These are phyloP conservation scores for Fusarium anthophilum DNA, from an alignment of 2,329 filamentous ascomycete genomes.

Conservation along the genomic window DNA sequence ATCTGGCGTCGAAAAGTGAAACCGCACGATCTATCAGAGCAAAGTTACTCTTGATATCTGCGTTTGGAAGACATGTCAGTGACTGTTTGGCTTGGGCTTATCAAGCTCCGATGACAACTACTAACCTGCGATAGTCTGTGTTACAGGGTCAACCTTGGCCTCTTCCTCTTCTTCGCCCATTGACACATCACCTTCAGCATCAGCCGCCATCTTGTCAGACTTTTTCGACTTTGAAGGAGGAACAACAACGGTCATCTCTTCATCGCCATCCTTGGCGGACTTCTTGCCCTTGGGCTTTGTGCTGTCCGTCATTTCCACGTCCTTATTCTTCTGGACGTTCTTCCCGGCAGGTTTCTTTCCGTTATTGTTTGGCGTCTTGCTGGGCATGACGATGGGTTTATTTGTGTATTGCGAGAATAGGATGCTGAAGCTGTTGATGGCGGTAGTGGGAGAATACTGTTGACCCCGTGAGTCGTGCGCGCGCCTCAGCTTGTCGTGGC, in stretches of 20 bases:
- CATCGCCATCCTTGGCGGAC: slow-evolving; percentile 71
- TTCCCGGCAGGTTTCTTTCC: slow-evolving; percentile 76
- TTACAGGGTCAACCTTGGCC: slow-evolving; percentile 68
- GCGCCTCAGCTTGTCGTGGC: slow-evolving; percentile 39
- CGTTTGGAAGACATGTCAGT: slow-evolving; percentile 32
- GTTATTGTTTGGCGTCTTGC: slow-evolving; percentile 78
- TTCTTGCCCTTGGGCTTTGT: slow-evolving; percentile 74
- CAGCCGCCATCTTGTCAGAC: slow-evolving; percentile 64
- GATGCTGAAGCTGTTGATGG: slow-evolving; percentile 24
- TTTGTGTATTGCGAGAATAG: slow-evolving; percentile 4
- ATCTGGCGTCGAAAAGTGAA: slow-evolving; percentile 91
- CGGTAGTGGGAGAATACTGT: slow-evolving; percentile 27
- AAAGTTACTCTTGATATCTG: slow-evolving; percentile 97
- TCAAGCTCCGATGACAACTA: neutral
- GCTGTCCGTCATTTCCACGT: slow-evolving; percentile 77
- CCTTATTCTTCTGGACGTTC: slow-evolving; percentile 68
- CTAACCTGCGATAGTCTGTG: slow-evolving; percentile 69
- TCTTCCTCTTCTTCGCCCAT: slow-evolving; percentile 72
- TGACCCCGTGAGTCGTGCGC: slow-evolving; percentile 38
- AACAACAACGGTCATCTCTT: slow-evolving; percentile 84
- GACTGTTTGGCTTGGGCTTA: neutral
- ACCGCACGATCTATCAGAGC: slow-evolving; percentile 91
- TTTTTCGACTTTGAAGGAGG: slow-evolving; percentile 75
- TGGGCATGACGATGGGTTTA: slow-evolving; percentile 64
- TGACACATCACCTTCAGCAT: slow-evolving; percentile 74